Conservation (phyloP, 108 stramenopile species). For the Nannochloropsis salina region DNA sequence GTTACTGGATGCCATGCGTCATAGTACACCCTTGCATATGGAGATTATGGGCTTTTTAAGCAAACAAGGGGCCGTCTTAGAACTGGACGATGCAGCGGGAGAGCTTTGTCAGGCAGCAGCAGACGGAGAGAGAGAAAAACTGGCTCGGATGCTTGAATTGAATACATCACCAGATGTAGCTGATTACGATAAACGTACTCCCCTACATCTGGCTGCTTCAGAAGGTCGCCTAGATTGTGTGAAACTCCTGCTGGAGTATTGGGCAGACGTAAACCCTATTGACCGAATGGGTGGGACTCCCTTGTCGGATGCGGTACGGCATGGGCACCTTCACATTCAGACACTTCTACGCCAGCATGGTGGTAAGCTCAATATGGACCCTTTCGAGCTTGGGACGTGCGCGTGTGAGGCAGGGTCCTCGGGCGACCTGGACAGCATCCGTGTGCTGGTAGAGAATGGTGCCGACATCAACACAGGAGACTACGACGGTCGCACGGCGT, state of each 20-base stretch:
- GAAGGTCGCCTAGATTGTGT: neutral
- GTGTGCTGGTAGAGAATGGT: neutral
- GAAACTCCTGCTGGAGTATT: neutral
- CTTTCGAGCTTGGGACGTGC: neutral
- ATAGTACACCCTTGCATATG: neutral
- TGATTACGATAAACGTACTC: neutral
- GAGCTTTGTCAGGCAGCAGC: constrained; percentile 13
- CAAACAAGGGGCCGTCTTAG: neutral
- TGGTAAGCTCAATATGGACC: constrained; percentile 8
- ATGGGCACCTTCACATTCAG: neutral
- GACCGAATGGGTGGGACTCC: constrained; percentile 10
- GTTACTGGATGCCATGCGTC: neutral
- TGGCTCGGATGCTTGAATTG: constrained; percentile 19
- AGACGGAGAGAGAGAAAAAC: neutral
- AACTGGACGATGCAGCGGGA: constrained; percentile 6
- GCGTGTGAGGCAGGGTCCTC: constrained; percentile 2
- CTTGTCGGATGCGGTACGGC: constrained; percentile 7
- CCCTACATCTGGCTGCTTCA: neutral
- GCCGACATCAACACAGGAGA: neutral
- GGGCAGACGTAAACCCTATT: constrained; percentile 3
- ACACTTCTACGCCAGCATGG: neutral
- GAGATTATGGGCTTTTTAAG: constrained; percentile 18
- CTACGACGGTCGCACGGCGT: constrained; percentile 1
- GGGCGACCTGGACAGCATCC: neutral
- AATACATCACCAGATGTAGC: neutral